phyloP scores from a whole-genome alignment of 1,139 yeast species.

The Zygosaccharomyces sapae region DNA sequence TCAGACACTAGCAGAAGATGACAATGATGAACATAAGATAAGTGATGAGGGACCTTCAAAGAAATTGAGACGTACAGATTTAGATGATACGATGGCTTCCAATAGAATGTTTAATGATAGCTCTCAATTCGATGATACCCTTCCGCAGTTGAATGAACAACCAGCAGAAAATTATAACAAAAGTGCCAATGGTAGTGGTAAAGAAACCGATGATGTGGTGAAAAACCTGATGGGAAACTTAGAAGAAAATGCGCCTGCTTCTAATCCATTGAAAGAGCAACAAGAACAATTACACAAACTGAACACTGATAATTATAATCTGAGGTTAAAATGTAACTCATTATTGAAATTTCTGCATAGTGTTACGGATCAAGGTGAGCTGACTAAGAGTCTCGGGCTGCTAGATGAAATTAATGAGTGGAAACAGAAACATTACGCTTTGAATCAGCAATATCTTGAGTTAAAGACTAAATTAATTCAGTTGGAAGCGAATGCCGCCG shows the following conservation, averaged over 20 bases:
- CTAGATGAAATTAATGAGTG: conserved; percentile 24
- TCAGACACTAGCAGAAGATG: conserved; percentile 7
- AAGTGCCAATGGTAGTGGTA: conserved; percentile 6
- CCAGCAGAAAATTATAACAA: conserved; percentile 7
- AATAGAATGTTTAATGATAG: conserved; percentile 30
- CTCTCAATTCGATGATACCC: conserved; percentile 33
- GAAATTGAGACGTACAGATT: conserved; percentile 18
- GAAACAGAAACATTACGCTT: conserved; percentile 20
- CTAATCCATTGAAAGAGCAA: conserved; percentile 52
- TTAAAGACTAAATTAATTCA: conserved; percentile 21
- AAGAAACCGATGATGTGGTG: conserved; percentile 1
- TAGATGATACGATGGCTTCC: conserved; percentile 29
- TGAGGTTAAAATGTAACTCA: conserved; percentile 56
- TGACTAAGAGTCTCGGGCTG: conserved; percentile 24
- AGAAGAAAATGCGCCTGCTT: conserved; percentile 34
- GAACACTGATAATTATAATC: conserved; percentile 57
- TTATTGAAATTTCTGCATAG: conserved; percentile 46
- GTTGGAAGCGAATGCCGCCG: conserved; percentile 5
- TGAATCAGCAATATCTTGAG: conserved; percentile 22
- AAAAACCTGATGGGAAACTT: conserved; percentile 23
- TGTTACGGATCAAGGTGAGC: conserved; percentile 33
- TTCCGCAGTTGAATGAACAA: conserved; percentile 25
- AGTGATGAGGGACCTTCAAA: conserved; percentile 17
- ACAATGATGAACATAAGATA: conserved; percentile 3
- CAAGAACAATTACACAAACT: conserved; percentile 48